Evolutionary conservation across 1,139 yeast species (phyloP).

Genomic region (Yamadazyma triangularis): DNA sequence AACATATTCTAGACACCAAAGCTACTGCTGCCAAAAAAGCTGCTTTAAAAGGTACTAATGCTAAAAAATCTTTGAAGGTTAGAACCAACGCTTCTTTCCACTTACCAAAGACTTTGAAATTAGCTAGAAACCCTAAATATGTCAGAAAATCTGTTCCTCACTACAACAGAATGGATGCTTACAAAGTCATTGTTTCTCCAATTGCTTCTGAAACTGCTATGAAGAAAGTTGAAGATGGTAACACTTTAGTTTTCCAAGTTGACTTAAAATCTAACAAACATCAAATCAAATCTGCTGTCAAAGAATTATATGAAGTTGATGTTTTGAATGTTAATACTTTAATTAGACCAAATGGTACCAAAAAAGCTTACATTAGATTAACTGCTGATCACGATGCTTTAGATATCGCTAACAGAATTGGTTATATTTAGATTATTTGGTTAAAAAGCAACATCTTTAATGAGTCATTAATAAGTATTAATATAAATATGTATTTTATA

Average conservation of each 20-base stretch:
- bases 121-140: constrained; percentile 93
- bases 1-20: constrained; percentile 38
- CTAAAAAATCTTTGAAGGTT: constrained; percentile 86
- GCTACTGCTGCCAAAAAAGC: constrained; percentile 99
- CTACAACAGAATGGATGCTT: constrained; percentile 94
- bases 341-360: constrained; percentile 98
- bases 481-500: background rate
- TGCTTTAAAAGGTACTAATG: constrained; percentile 96
- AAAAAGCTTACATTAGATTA: constrained; percentile 99
- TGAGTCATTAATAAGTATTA: background rate
- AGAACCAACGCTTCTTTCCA: constrained; percentile 96
- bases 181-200: constrained; percentile 93
- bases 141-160: constrained; percentile 96
- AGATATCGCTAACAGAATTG: constrained; percentile 99
- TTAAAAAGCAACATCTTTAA: constrained; percentile 1
- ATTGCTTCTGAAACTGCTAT: constrained; percentile 98
- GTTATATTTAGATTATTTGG: constrained; percentile 68
- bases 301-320: constrained; percentile 97
- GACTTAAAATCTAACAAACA: constrained; percentile 95
- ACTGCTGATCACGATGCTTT: constrained; percentile 99
- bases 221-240: constrained; percentile 99
- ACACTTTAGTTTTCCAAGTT: constrained; percentile 98
- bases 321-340: constrained; percentile 92
- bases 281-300: constrained; percentile 97
- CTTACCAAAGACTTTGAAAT: constrained; percentile 95